These are phyloP conservation scores for Malbranchea zuffiana DNA, from an alignment of 2,329 filamentous ascomycete species.

Conservation along the genomic window DNA sequence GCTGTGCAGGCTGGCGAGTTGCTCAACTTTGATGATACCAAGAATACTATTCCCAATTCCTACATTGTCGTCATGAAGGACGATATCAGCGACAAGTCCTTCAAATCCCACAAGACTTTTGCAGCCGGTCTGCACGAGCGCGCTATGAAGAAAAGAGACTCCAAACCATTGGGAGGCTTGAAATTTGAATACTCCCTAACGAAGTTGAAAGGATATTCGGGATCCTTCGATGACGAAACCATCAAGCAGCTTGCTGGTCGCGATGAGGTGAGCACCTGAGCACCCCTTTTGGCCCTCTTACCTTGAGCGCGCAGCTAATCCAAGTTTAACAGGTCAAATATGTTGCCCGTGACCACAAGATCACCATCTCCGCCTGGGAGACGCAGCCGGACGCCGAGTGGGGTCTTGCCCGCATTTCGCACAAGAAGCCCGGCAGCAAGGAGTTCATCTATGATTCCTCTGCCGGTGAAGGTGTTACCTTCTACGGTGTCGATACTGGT, in stretches of 20 bases:
- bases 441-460: conserved; percentile 28
- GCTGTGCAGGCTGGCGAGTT: conserved; percentile 5
- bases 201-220: conserved; percentile 9
- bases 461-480: conserved; percentile 26
- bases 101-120: conserved; percentile 7
- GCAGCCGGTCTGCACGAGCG: conserved; percentile 6
- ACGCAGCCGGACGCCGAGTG: conserved; percentile 21
- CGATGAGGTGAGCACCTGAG: conserved; percentile 5
- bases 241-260: conserved; percentile 6
- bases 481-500: conserved; percentile 32
- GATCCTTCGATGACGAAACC: conserved; percentile 8
- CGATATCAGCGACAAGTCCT: conserved; percentile 2
- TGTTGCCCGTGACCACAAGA: conserved; percentile 11
- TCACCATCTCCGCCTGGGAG: conserved; percentile 3
- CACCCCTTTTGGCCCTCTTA: neutral
- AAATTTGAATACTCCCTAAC: conserved; percentile 7
- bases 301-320: conserved; percentile 1
- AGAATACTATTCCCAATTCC: conserved; percentile 8
- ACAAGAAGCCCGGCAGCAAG: conserved; percentile 16
- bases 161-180: conserved; percentile 3
- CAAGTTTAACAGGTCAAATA: conserved; percentile 13
- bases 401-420: conserved; percentile 29
- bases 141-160: conserved; percentile 3
- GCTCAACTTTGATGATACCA: conserved; percentile 1
- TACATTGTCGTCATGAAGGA: conserved; percentile 13